A percentile compares a stretch with the other conserved stretches of the same genome.
Evolutionary conservation across 2,329 filamentous ascomycete species (phyloP).

Genomic region (Pestalotiopsis sp.): DNA sequence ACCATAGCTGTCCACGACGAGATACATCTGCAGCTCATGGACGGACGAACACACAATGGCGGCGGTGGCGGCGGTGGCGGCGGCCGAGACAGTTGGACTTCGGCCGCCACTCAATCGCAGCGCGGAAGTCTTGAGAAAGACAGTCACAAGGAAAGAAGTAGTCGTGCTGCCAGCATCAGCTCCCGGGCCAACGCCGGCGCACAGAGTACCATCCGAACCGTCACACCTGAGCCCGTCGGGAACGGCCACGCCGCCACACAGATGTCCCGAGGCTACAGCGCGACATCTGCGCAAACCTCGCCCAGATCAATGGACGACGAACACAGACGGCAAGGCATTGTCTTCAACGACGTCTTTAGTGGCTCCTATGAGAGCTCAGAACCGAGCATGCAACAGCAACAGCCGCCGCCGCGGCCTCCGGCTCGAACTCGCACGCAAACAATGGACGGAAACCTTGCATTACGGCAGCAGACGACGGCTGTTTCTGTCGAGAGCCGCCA

Average conservation of each 20-base stretch:
- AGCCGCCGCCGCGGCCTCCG: constrained; percentile 33
- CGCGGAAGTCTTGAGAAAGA: constrained; percentile 23
- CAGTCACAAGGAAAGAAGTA: constrained; percentile 18
- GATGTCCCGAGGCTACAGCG: constrained; percentile 31
- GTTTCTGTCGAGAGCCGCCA: constrained; percentile 54
- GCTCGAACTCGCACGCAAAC: constrained; percentile 58
- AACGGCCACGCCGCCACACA: constrained; percentile 22
- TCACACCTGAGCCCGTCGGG: constrained; percentile 62
- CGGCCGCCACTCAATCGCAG: constrained; percentile 26
- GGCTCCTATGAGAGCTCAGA: constrained; percentile 49
- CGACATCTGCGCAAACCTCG: constrained; percentile 44
- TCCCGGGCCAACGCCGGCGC: constrained; percentile 28
- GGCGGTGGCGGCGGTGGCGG: constrained; percentile 37
- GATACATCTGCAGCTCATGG: constrained; percentile 47
- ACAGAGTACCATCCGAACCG: constrained; percentile 57
- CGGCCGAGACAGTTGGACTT: constrained; percentile 27
- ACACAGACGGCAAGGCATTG: constrained; percentile 56
- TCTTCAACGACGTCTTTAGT: constrained; percentile 58
- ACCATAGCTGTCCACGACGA: constrained; percentile 33
- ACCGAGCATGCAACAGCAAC: constrained; percentile 33
- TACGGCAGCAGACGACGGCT: constrained; percentile 42
- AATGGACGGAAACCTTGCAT: constrained; percentile 49
- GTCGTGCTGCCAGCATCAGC: constrained; percentile 17
- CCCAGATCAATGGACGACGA: constrained; percentile 47
- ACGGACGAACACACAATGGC: constrained; percentile 40